These are phyloP conservation scores for Magnolia kwangsiensis DNA, from an alignment of 164 flowering plant genomes.

Conservation along the genomic window DNA sequence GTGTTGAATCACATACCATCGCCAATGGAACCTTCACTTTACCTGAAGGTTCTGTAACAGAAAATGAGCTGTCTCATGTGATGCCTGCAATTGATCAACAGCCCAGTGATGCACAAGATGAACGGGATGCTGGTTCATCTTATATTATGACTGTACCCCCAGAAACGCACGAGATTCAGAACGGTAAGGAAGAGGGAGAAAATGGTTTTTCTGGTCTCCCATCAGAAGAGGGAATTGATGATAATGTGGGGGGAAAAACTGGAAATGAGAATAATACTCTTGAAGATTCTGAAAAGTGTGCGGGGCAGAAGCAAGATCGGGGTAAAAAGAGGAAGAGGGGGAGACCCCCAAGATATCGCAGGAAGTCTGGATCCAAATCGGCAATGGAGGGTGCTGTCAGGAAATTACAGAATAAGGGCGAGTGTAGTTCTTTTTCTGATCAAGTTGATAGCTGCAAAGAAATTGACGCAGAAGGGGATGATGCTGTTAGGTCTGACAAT, in stretches of 20 bases:
- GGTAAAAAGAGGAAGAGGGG: slow-evolving; percentile 1
- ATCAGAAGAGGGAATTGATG: background rate
- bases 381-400: background rate
- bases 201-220: slow-evolving; percentile 1
- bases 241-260: background rate
- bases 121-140: background rate
- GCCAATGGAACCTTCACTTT: background rate
- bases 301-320: background rate
- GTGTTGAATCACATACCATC: background rate
- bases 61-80: background rate
- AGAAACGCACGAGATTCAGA: background rate
- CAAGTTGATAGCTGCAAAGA: background rate
- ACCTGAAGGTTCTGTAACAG: background rate
- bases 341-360: background rate
- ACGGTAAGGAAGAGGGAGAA: background rate
- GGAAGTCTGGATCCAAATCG: background rate
- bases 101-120: background rate
- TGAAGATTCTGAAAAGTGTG: background rate
- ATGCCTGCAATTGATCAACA: background rate
- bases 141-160: background rate
- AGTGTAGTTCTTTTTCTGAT: background rate
- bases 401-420: background rate
- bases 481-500: background rate
- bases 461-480: background rate
- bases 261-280: background rate